Base-by-base conservation (phyloP, 2,329 filamentous ascomycete genomes). In the Trichophyton verrucosum region DNA sequence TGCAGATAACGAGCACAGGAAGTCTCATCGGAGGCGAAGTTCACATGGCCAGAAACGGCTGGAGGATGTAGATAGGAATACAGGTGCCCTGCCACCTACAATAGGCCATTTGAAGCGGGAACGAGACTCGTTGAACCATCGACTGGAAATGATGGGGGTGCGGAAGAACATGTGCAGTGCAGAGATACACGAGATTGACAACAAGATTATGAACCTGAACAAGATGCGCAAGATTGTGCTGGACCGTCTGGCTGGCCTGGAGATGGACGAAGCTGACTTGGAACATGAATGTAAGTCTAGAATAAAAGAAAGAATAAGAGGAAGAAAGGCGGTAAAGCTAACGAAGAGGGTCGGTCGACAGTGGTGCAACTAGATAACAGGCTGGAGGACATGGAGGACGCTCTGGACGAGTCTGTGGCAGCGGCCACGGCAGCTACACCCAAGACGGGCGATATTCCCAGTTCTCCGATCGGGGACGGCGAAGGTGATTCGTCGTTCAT, bases 91-190 rank as follows among this genome's bases (percentile, higher is more conserved):
- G 61, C 84, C 87, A 17, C 84, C 88, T 40, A 81, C 85, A 27
- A 77, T 96, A 69, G 80, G 81, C 55, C 86, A 86, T 66, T 75
- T 97, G 65, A 89, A 88, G 73, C 88, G 86, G 71, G 90, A 95
- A 66, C 89, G 89, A 72, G 82, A 87, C 49, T 79, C 82, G 60
- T 81, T 96, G 76, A 86, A 87, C 76, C 91, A 95, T 73, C 84
- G 89, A 66, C 79, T 99, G 66, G 91, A 97, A 70, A 89, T 96
- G 83, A 85, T 97, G 77, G 83, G 87, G 2, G 85, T 97, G 64
- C 84, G 94, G 62, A 99, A 99, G 75, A 96, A 94, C 70, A 96
- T 99, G 92, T 92, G 91, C 67, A 94, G 90, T 69, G 88, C 89
- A 64, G 94, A 99, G 74, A 97, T 99, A 62, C 85, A 86, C 63